These are phyloP conservation scores for Phytophthora citrophthora DNA, from an alignment of 352 stramenopile genomes.

Conservation along the genomic window DNA sequence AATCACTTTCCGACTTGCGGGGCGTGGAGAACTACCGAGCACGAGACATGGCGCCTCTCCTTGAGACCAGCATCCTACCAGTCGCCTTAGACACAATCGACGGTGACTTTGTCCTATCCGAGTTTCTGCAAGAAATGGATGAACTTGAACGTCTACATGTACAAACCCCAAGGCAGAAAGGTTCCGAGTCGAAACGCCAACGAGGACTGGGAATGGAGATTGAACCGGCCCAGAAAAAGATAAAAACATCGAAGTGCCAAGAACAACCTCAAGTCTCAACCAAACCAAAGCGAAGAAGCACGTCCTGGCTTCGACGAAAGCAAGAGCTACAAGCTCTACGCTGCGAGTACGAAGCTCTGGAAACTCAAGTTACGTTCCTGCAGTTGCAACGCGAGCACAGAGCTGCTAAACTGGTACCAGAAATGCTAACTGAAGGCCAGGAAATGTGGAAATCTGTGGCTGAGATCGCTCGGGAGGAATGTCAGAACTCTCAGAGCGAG, in stretches of 20 bases:
- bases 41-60: slow-evolving; percentile 5
- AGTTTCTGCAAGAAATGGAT: slow-evolving; percentile 34
- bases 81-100: slow-evolving; percentile 12
- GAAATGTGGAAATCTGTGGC: slow-evolving; percentile 23
- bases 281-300: slow-evolving; percentile 17
- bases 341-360: slow-evolving; percentile 12
- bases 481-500: slow-evolving; percentile 7
- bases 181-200: slow-evolving; percentile 1
- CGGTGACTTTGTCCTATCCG: slow-evolving; percentile 13
- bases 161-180: not conserved
- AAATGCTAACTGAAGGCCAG: slow-evolving; percentile 1
- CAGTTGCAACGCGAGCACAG: slow-evolving; percentile 2
- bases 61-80: not conserved
- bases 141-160: slow-evolving; percentile 21
- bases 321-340: slow-evolving; percentile 26
- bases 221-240: slow-evolving; percentile 7
- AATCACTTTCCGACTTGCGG: slow-evolving; percentile 33
- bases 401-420: not conserved
- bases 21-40: not conserved
- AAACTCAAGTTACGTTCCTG: slow-evolving; percentile 12
- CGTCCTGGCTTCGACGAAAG: slow-evolving; percentile 39
- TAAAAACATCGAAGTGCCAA: slow-evolving; percentile 1
- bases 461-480: slow-evolving; percentile 4
- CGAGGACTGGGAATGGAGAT: not conserved
- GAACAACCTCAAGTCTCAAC: not conserved